Base-by-base conservation (phyloP, 176 grass and related monocot genomes). In the Neostapfia colusana region DNA sequence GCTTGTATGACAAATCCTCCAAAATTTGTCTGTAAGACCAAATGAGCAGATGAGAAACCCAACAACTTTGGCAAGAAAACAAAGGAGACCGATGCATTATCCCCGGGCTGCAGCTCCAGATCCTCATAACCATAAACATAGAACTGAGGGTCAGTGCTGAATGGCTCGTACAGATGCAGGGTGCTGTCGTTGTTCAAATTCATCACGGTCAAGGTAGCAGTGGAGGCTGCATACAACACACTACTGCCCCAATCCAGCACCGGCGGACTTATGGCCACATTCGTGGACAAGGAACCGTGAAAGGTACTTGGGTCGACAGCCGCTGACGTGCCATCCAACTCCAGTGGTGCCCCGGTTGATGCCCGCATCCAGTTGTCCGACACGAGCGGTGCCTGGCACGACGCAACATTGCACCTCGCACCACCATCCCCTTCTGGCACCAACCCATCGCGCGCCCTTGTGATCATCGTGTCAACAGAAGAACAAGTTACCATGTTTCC, bases 1-100 rank as follows among this genome's bases (percentile, higher is more conserved):
- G 89, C 91, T 43, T 88, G 91, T 81, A 99, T 84, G 76, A 99
- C 88, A 69, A 99, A 99, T 34, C 95, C 95, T 66, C 91, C 91
- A 77, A 92, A 71, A 76, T 83, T 95, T 6, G 91, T 99, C 88
- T 99, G 91, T 79, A 99, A 48, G 60, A 99, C 85, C 70, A 99
- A 64, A 82, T 92, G 95, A 0, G 87, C 89, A 9, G 87, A 86
- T 11, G 85, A 92, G 48, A 81, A 90, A 26, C 91, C 95, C 81
- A 90, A 28, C 80, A 84, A 78, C 56, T 86, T 91, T 13, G 95
- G 95, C 68, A 99, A 67, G 87, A 99, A 99, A 76, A 95, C 38
- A 73, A 99, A 95, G 49, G 74, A 70, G 45, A 95, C 63, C 0
- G 85, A 85, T 35, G 87, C 82, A 57, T 93, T 93, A 43, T 92